phyloP scores from a whole-genome alignment of 164 flowering plant species.

The Protea cynaroides region DNA sequence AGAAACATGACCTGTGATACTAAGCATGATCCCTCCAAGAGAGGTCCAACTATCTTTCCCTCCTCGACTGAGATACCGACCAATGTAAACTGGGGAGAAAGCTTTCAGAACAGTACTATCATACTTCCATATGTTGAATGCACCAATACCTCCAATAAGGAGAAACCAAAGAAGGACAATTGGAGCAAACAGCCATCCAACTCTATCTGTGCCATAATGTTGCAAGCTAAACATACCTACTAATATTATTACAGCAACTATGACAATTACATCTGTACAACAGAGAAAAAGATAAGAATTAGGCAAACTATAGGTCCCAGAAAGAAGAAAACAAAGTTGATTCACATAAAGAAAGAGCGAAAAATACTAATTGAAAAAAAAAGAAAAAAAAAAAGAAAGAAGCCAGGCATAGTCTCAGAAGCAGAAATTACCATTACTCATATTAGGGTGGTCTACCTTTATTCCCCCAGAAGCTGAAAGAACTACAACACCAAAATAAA shows the following conservation, averaged over 20 bases:
- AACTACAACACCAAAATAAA: slow-evolving; percentile 38
- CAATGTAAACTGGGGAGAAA: slow-evolving; percentile 78
- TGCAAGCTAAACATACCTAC: slow-evolving; percentile 95
- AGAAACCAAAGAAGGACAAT: slow-evolving; percentile 92
- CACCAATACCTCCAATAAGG: slow-evolving; percentile 83
- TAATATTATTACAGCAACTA: slow-evolving; percentile 70
- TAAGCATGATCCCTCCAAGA: slow-evolving; percentile 93
- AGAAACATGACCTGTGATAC: slow-evolving; percentile 68
- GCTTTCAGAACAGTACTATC: slow-evolving; percentile 72
- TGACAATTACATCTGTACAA: slow-evolving; percentile 71
- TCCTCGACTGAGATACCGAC: slow-evolving; percentile 62
- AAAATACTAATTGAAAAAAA: slow-evolving; percentile 2
- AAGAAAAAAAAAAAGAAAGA: too few relatives aligned
- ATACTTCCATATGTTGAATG: slow-evolving; percentile 77
- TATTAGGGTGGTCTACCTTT: slow-evolving; percentile 68
- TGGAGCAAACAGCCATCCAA: slow-evolving; percentile 98
- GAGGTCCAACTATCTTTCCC: slow-evolving; percentile 64
- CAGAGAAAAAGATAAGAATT: background rate
- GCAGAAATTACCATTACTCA: slow-evolving; percentile 58
- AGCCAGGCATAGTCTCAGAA: slow-evolving; percentile 4
- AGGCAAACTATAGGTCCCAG: slow-evolving; percentile 2
- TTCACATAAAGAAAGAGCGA: background rate
- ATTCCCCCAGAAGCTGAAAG: slow-evolving; percentile 97
- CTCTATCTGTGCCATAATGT: slow-evolving; percentile 90
- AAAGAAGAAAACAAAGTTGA: background rate